Base-by-base conservation (phyloP, 176 grass and related monocot genomes). In the Hordeum marinum region DNA sequence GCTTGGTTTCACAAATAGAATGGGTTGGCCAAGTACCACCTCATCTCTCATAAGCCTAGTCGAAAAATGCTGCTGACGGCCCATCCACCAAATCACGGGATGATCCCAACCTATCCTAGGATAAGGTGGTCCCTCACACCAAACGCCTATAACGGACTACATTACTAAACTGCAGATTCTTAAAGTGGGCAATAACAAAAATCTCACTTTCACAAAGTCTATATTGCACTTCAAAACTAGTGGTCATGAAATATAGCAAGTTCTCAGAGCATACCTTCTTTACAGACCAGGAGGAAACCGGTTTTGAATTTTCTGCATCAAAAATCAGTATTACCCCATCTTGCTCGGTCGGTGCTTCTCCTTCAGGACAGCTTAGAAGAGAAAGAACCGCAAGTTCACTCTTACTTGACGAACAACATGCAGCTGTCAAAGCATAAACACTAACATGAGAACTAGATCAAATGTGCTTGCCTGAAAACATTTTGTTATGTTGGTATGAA, bases 261-360 rank as follows among this genome's bases (percentile, higher is more conserved):
- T 80, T 20, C 25, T 72, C n/a, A 32, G 2, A 57, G 21, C 24
- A 18, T 90, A 98, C 95, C 93, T 95, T 95, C 75, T 90, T 94
- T 50, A 98, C 96, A 9, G 80, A 90, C 91, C 93, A 99, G 20
- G 84, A 87, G 24, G 84, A 80, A 59, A 94, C 27, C 39, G 93
- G 93, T 50, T 79, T 81, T 26, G 90, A 82, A 78, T 86, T 86
- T 88, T 92, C 96, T 76, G 83, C 93, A 68, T 92, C 11, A 8
- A 99, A 96, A 58, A 99, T 70, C 62, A 99, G 58, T 80, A 99
- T 83, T 70, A 91, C 61, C 34, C 96, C 96, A 89, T 96, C 79
- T 88, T 88, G 85, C 43, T 91, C 81, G 73, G 78, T 73, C 11
- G 18, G 48, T 63, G 62, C 29, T 62, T 74, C 67, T 29, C 83